Conservation (phyloP, 2,329 filamentous ascomycete genomes). For the Pyricularia sp. region DNA sequence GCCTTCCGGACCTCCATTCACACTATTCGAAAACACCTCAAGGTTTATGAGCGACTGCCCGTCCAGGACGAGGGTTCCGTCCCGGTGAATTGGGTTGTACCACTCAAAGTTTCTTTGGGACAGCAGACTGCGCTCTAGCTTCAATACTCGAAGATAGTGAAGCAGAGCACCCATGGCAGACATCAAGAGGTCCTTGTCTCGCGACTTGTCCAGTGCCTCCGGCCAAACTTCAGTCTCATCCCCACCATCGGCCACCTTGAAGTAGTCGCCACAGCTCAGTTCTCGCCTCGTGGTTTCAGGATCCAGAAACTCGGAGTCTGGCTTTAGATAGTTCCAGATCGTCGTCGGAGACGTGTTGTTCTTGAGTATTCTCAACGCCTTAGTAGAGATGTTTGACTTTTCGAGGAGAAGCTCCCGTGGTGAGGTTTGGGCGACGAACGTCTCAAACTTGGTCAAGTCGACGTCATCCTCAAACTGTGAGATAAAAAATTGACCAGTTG, state of each 20-base stretch:
- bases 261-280: conserved; percentile 69
- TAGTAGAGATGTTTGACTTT: conserved; percentile 75
- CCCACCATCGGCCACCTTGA: conserved; percentile 33
- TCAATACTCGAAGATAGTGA: conserved; percentile 74
- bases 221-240: conserved; percentile 61
- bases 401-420: conserved; percentile 84
- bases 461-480: conserved; percentile 84
- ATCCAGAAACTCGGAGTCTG: conserved; percentile 80
- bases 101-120: conserved; percentile 82
- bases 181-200: conserved; percentile 71
- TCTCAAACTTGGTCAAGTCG: conserved; percentile 94
- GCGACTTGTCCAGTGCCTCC: conserved; percentile 53
- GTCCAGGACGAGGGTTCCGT: conserved; percentile 83
- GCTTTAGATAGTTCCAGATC: conserved; percentile 88
- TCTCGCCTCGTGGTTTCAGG: conserved; percentile 72
- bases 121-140: conserved; percentile 76
- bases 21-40: conserved; percentile 91
- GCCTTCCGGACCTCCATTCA: conserved; percentile 71
- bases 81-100: conserved; percentile 84
- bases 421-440: conserved; percentile 81
- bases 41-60: conserved; percentile 95
- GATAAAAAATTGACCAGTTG: conserved; percentile 90
- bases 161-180: conserved; percentile 82
- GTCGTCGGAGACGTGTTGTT: conserved; percentile 89
- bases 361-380: conserved; percentile 83